Conservation (phyloP, 768 basidiomycete genomes). For the Hygrophorus pudorinus region DNA sequence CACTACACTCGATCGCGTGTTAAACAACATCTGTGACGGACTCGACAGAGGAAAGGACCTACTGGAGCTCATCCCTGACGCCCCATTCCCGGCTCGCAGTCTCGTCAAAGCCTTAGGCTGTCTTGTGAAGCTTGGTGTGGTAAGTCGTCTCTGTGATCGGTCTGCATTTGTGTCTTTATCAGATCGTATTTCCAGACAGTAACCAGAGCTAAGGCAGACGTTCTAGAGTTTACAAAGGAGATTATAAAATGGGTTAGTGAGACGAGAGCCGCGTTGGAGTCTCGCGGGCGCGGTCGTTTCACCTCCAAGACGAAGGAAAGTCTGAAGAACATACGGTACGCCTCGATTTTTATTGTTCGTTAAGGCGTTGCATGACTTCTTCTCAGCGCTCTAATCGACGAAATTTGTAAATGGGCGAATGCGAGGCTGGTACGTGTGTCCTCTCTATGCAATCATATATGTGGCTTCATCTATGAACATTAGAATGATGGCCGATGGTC, state of each 20-base stretch:
- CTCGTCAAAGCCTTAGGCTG: slow-evolving; percentile 10
- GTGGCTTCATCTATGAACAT: background rate
- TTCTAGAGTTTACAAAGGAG: slow-evolving; percentile 7
- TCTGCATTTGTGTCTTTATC: slow-evolving; percentile 1
- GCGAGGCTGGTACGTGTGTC: background rate
- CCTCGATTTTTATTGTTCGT: background rate
- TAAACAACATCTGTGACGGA: slow-evolving; percentile 2
- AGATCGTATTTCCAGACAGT: slow-evolving; percentile 1
- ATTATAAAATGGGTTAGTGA: slow-evolving; percentile 11
- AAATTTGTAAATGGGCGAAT: background rate
- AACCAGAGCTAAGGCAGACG: background rate
- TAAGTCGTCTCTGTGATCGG: slow-evolving; percentile 3
- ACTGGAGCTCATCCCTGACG: slow-evolving; percentile 11
- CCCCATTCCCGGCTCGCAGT: slow-evolving; percentile 11
- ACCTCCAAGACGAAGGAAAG: slow-evolving; percentile 9
- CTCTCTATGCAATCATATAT: background rate
- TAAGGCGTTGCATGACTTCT: background rate
- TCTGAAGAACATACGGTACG: slow-evolving; percentile 6
- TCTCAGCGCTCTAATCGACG: background rate
- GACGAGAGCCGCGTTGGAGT: slow-evolving; percentile 6
- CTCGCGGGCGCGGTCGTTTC: slow-evolving; percentile 4
- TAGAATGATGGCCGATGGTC: background rate
- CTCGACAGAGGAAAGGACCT: slow-evolving; percentile 6
- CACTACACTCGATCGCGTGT: slow-evolving; percentile 2
- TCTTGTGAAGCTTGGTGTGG: slow-evolving; percentile 8